Conservation (phyloP, 148 eudicot species). For the Talinum fruticosum region DNA sequence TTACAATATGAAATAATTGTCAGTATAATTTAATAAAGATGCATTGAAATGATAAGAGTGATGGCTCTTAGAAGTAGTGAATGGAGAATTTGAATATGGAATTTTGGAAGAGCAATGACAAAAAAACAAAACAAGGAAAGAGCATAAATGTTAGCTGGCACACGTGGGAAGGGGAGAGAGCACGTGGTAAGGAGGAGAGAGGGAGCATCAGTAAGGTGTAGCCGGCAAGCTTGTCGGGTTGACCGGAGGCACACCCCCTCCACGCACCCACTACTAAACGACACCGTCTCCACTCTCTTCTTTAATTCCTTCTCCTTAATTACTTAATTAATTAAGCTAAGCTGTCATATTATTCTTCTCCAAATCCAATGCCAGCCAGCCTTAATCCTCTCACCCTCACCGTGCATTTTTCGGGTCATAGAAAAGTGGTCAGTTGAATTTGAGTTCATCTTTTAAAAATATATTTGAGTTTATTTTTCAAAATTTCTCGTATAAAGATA, state of each 20-base stretch:
- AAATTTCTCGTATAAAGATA: too few species aligned
- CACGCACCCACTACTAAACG: slow-evolving; percentile 29
- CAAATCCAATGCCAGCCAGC: neutral
- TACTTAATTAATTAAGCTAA: neutral
- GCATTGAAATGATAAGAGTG: neutral
- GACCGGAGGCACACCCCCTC: slow-evolving; percentile 52
- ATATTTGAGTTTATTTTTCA: too few species aligned
- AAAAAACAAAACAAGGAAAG: too few species aligned
- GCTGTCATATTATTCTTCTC: slow-evolving; percentile 9
- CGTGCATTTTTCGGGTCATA: neutral
- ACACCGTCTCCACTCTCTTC: slow-evolving; percentile 20
- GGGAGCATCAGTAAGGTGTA: slow-evolving; percentile 24
- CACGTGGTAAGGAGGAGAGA: slow-evolving; percentile 43
- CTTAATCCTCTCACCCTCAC: neutral
- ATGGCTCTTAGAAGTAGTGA: slow-evolving; percentile 1
- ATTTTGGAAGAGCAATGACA: too few species aligned
- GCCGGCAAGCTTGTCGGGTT: slow-evolving; percentile 51
- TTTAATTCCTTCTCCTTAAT: neutral
- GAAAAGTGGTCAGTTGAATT: too few species aligned
- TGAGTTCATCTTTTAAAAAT: too few species aligned
- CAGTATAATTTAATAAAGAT: too few species aligned
- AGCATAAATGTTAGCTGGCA: slow-evolving; percentile 26
- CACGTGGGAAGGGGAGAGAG: slow-evolving; percentile 41
- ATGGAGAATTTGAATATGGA: slow-evolving; percentile 11
- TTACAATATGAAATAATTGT: too few species aligned